Conservation (phyloP, 352 stramenopile species). For the Phytophthora sojae region DNA sequence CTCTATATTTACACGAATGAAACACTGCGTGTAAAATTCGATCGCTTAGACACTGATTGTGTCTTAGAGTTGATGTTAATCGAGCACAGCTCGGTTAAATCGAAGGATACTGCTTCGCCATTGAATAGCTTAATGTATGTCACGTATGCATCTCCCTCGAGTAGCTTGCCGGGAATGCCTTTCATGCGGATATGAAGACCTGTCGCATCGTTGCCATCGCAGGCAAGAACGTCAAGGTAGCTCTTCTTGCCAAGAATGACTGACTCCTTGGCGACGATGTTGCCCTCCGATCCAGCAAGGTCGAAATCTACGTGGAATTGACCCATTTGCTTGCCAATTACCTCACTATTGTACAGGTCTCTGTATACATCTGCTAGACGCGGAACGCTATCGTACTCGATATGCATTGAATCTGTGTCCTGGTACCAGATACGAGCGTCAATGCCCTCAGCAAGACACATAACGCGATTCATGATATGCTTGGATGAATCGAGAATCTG, state of each 20-base stretch:
- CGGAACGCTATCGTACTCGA: slow-evolving; percentile 3
- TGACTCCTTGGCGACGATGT: neutral
- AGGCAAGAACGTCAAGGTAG: neutral
- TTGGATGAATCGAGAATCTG: slow-evolving; percentile 1
- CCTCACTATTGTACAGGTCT: slow-evolving; percentile 2
- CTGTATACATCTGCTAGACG: neutral
- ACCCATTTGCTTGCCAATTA: slow-evolving; percentile 4
- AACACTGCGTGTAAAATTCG: too few relatives aligned
- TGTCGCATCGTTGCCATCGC: neutral
- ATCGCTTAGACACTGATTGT: too few relatives aligned
- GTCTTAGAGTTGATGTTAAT: neutral
- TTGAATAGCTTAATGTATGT: neutral
- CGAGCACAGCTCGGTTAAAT: neutral
- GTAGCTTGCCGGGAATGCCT: neutral
- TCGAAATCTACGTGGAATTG: slow-evolving; percentile 14
- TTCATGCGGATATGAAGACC: neutral
- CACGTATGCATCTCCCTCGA: neutral
- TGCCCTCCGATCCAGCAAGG: neutral
- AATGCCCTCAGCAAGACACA: slow-evolving; percentile 9
- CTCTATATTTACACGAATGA: neutral
- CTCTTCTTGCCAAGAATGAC: neutral
- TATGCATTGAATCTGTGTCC: slow-evolving; percentile 7
- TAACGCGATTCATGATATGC: slow-evolving; percentile 12
- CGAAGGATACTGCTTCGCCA: neutral
- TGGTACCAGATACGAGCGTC: slow-evolving; percentile 12